Conservation (phyloP, 306 rosid species). For the Arachis stenosperma region DNA sequence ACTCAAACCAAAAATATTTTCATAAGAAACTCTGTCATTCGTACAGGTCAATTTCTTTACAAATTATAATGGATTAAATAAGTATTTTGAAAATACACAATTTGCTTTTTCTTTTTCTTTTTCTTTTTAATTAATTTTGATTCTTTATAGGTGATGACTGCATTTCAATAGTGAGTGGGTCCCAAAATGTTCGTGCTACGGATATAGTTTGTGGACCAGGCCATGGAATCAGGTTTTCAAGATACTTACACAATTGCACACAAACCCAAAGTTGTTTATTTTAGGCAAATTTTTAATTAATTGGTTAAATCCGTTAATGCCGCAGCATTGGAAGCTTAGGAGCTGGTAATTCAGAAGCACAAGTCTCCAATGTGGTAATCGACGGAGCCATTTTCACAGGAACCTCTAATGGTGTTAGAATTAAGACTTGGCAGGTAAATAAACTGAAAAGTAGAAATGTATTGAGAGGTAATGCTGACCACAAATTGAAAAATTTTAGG, state of each 20-base stretch:
- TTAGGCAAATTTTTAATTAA: not conserved
- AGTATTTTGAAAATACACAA: too few species aligned
- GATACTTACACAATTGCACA: not conserved
- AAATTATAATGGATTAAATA: too few species aligned
- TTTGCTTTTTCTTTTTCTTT: too few species aligned
- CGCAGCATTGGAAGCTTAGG: constrained; percentile 92
- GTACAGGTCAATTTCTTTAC: constrained; percentile 55
- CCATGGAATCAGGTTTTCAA: constrained; percentile 82
- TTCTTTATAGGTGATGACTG: constrained; percentile 78
- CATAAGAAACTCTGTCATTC: constrained; percentile 53
- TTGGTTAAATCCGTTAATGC: constrained; percentile 5
- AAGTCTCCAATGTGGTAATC: constrained; percentile 68
- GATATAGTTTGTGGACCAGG: constrained; percentile 85
- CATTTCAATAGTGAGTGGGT: constrained; percentile 88
- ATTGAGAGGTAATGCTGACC: not conserved
- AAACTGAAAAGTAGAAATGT: not conserved
- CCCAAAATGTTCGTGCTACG: constrained; percentile 55
- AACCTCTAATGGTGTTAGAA: constrained; percentile 84
- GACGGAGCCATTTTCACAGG: constrained; percentile 58
- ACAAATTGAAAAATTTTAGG: constrained; percentile 27
- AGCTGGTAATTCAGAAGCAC: constrained; percentile 55
- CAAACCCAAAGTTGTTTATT: not conserved
- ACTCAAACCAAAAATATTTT: constrained; percentile 53
- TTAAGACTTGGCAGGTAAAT: constrained; percentile 91
- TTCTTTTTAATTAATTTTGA: constrained; percentile 4